Evolutionary conservation across 306 rosid genomes (phyloP).

Genomic region (Gleditsia sinensis): DNA sequence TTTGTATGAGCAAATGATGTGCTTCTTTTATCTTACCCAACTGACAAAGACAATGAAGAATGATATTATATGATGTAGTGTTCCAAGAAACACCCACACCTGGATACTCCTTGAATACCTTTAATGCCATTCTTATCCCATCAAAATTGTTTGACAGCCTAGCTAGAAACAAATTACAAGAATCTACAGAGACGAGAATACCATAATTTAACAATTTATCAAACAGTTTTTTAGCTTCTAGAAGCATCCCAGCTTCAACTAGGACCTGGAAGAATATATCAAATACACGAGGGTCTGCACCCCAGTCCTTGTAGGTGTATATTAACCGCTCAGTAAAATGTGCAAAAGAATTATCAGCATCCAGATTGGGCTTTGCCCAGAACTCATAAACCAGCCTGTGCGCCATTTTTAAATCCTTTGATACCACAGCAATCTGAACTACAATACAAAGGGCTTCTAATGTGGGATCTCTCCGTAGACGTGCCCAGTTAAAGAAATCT

Average conservation of each 20-base stretch:
- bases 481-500: constrained; percentile 74
- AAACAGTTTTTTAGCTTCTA: constrained; percentile 64
- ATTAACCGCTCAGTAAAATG: constrained; percentile 62
- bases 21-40: constrained; percentile 75
- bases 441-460: constrained; percentile 75
- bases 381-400: constrained; percentile 60
- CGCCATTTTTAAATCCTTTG: constrained; percentile 65
- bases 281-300: constrained; percentile 72
- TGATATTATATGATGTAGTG: constrained; percentile 61
- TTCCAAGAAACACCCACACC: constrained; percentile 76
- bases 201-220: constrained; percentile 67
- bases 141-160: constrained; percentile 48
- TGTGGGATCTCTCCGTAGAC: constrained; percentile 54
- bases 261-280: constrained; percentile 77
- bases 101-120: constrained; percentile 63
- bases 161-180: constrained; percentile 75
- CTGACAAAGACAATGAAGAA: constrained; percentile 65
- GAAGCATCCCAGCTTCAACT: constrained; percentile 64
- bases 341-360: constrained; percentile 34
- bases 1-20: constrained; percentile 66
- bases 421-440: constrained; percentile 64
- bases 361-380: constrained; percentile 58
- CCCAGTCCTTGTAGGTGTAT: constrained; percentile 87
- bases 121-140: constrained; percentile 47
- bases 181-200: constrained; percentile 62